A percentile compares a stretch with the other conserved stretches of the same genome.
These are phyloP conservation scores for Nematodospora valgi DNA, from an alignment of 805 yeast species.

Conservation along the genomic window DNA sequence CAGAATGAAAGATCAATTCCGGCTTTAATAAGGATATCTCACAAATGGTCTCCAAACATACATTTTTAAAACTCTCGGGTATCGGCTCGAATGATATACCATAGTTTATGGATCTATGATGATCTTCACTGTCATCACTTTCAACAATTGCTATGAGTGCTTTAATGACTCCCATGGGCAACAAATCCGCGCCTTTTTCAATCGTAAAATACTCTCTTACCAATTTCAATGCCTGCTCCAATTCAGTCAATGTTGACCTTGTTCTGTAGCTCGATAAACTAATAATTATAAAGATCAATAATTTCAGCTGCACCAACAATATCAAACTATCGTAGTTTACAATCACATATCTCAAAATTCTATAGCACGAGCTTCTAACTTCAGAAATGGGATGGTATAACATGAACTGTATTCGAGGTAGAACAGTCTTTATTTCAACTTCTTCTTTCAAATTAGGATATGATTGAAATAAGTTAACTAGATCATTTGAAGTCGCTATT, in stretches of 20 bases:
- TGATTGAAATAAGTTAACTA: slow-evolving; percentile 15
- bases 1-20: slow-evolving; percentile 42
- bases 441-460: slow-evolving; percentile 64
- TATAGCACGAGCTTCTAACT: slow-evolving; percentile 71
- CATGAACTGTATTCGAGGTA: slow-evolving; percentile 57
- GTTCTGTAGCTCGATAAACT: slow-evolving; percentile 58
- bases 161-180: slow-evolving; percentile 62
- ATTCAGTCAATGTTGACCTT: slow-evolving; percentile 49
- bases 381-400: slow-evolving; percentile 55
- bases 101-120: neutral
- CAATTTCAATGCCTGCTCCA: slow-evolving; percentile 74
- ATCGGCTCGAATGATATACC: slow-evolving; percentile 8
- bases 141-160: slow-evolving; percentile 65
- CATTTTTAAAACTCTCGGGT: slow-evolving; percentile 37
- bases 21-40: slow-evolving; percentile 38
- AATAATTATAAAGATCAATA: slow-evolving; percentile 62
- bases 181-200: slow-evolving; percentile 45
- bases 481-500: slow-evolving; percentile 47
- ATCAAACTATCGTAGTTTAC: slow-evolving; percentile 51
- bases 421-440: slow-evolving; percentile 54
- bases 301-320: slow-evolving; percentile 49
- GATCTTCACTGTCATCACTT: slow-evolving; percentile 19
- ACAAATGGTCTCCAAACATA: slow-evolving; percentile 42
- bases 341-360: slow-evolving; percentile 66
- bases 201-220: slow-evolving; percentile 59